phyloP scores from a whole-genome alignment of 495 filamentous ascomycete species.

The Penicillium longicatenatum region DNA sequence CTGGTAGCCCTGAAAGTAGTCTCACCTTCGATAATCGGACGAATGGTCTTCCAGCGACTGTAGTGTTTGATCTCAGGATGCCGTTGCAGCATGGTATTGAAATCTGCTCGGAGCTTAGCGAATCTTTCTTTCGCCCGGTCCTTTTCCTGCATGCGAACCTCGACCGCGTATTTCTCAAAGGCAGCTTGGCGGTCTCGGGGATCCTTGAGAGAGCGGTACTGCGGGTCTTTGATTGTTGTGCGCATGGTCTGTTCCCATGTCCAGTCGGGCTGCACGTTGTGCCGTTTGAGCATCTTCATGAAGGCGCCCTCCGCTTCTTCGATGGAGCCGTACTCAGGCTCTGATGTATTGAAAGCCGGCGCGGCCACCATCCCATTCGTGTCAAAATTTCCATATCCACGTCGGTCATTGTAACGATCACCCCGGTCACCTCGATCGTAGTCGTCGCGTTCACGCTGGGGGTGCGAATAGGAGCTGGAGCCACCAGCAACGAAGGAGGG shows the following conservation, averaged over 20 bases:
- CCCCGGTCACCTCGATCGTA: conserved; percentile 31
- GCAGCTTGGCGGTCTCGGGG: conserved; percentile 88
- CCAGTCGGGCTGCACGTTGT: conserved; percentile 86
- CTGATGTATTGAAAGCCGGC: conserved; percentile 64
- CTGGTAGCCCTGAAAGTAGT: conserved; percentile 91
- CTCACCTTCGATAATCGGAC: conserved; percentile 92
- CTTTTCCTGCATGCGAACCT: conserved; percentile 90
- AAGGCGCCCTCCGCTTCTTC: conserved; percentile 97
- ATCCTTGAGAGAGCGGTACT: conserved; percentile 92
- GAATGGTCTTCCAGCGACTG: conserved; percentile 95
- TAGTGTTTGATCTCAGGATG: conserved; percentile 98
- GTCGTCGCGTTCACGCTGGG: conserved; percentile 38
- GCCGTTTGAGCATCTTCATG: conserved; percentile 83
- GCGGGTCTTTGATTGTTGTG: conserved; percentile 86
- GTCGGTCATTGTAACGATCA: conserved; percentile 57
- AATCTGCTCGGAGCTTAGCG: conserved; percentile 90
- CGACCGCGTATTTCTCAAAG: conserved; percentile 93
- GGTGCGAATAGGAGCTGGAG: conserved; percentile 49
- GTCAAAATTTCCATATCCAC: conserved; percentile 60
- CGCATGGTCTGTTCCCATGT: conserved; percentile 90
- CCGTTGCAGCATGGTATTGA: conserved; percentile 91
- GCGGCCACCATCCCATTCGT: conserved; percentile 59
- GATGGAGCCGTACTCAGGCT: conserved; percentile 79
- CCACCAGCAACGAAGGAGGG: conserved; percentile 71
- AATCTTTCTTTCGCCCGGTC: conserved; percentile 93